Percentiles rank a stretch among this genome's conserved stretches.
Conservation (phyloP, 2,329 filamentous ascomycete species). For the Sordariomycetes sp. region DNA sequence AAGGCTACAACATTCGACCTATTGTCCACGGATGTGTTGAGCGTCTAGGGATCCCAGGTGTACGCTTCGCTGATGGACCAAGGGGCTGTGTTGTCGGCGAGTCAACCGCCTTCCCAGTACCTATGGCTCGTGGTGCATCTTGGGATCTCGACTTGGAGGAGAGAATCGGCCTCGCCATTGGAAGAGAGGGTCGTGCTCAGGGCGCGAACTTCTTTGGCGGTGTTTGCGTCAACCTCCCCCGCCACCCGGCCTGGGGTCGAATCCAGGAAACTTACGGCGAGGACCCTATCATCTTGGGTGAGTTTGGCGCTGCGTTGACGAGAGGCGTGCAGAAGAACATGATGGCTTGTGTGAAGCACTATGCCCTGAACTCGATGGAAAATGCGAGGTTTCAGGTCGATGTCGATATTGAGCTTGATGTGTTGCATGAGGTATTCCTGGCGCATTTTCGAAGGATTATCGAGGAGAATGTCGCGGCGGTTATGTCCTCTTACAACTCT, state of each 20-base stretch:
- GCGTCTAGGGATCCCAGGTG: conserved; percentile 9
- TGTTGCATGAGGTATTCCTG: conserved; percentile 11
- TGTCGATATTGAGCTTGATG: conserved; percentile 8
- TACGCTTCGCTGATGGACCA: conserved; percentile 10
- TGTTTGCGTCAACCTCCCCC: conserved; percentile 12
- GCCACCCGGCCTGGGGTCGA: conserved; percentile 13
- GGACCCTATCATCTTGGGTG: conserved; percentile 10
- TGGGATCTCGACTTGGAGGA: conserved; percentile 11
- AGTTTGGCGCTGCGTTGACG: conserved; percentile 9
- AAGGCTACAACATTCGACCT: conserved; percentile 3
- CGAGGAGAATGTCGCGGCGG: background rate
- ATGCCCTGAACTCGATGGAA: conserved; percentile 13
- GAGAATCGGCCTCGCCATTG: conserved; percentile 10
- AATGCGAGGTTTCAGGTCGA: conserved; percentile 12
- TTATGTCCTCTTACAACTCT: conserved; percentile 8
- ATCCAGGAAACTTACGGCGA: conserved; percentile 14
- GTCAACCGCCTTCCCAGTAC: conserved; percentile 9
- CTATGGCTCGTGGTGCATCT: conserved; percentile 12
- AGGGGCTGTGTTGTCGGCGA: conserved; percentile 8
- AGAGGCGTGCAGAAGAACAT: conserved; percentile 10
- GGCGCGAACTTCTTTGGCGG: conserved; percentile 12
- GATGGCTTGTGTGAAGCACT: conserved; percentile 14
- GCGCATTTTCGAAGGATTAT: conserved; percentile 8
- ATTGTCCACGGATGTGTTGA: conserved; percentile 6
- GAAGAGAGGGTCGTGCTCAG: conserved; percentile 8